phyloP scores from a whole-genome alignment of 2,329 filamentous ascomycete genomes.

The Shiraia bambusicola region DNA sequence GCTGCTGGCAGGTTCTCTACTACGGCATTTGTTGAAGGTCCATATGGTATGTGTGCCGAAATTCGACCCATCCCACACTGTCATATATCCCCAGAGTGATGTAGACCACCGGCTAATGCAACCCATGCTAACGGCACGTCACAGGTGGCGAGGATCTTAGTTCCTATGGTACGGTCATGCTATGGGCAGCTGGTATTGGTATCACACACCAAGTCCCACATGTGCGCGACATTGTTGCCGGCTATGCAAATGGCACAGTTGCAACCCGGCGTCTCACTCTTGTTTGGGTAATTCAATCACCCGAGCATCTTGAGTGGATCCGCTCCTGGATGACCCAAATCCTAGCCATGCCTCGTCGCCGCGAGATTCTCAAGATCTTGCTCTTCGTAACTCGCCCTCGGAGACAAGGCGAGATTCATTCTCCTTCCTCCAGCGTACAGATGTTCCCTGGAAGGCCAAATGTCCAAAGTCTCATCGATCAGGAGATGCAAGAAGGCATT shows the following conservation, averaged over 20 bases:
- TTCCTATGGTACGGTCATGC: slow-evolving; percentile 87
- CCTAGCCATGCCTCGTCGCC: slow-evolving; percentile 74
- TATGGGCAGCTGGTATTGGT: slow-evolving; percentile 89
- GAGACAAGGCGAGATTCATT: slow-evolving; percentile 75
- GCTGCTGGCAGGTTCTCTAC: slow-evolving; percentile 61
- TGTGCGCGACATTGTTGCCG: slow-evolving; percentile 64
- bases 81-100: slow-evolving; percentile 29
- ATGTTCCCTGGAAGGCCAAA: slow-evolving; percentile 92
- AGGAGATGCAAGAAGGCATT: slow-evolving; percentile 77
- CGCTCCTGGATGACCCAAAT: slow-evolving; percentile 88
- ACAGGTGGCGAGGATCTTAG: slow-evolving; percentile 75
- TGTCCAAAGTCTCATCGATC: slow-evolving; percentile 72
- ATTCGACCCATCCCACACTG: slow-evolving; percentile 27
- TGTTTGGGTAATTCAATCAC: slow-evolving; percentile 90
- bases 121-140: slow-evolving; percentile 31
- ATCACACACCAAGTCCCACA: slow-evolving; percentile 95
- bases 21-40: slow-evolving; percentile 80
- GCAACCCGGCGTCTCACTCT: slow-evolving; percentile 80
- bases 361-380: slow-evolving; percentile 80
- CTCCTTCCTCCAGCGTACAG: slow-evolving; percentile 75
- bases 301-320: slow-evolving; percentile 90
- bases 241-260: slow-evolving; percentile 67
- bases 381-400: slow-evolving; percentile 89
- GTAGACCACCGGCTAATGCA: slow-evolving; percentile 12
- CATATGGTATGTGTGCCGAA: slow-evolving; percentile 60